Conservation (phyloP, 805 yeast species). For the Kodamaea hsintzibuensis region DNA sequence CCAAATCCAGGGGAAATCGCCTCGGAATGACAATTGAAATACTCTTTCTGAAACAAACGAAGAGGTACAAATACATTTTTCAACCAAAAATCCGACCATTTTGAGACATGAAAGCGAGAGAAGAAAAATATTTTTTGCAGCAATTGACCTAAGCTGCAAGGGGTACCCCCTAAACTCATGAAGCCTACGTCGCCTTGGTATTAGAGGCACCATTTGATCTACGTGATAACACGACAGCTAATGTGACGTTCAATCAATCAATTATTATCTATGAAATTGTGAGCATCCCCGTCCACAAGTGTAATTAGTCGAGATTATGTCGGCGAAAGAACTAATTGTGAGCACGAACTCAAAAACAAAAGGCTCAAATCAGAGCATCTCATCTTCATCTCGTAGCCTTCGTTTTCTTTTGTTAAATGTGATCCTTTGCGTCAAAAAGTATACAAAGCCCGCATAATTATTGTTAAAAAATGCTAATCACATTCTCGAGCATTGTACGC, state of each 20-base stretch:
- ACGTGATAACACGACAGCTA: background rate
- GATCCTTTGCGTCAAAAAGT: background rate
- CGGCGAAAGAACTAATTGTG: background rate
- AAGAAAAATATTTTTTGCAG: background rate
- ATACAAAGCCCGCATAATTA: background rate
- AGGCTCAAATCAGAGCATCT: background rate
- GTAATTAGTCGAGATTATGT: no score
- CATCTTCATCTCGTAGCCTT: background rate
- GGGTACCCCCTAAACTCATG: background rate
- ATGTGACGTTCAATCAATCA: background rate
- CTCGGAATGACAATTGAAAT: background rate
- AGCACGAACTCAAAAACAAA: background rate
- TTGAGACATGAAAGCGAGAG: background rate
- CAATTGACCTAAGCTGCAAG: background rate
- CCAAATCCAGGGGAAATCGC: background rate
- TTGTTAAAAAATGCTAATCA: background rate
- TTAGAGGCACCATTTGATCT: background rate
- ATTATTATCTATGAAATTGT: background rate
- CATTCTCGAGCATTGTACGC: background rate
- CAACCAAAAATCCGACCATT: background rate
- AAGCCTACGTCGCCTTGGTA: background rate
- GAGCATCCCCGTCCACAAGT: background rate
- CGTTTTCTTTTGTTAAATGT: background rate
- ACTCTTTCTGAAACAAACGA: constrained; percentile 1
- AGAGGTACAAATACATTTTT: background rate